Evolutionary conservation across 2,329 filamentous ascomycete species (phyloP), one percentile per base, ranked within the genome.

Genomic region (Claviceps quebecensis): DNA sequence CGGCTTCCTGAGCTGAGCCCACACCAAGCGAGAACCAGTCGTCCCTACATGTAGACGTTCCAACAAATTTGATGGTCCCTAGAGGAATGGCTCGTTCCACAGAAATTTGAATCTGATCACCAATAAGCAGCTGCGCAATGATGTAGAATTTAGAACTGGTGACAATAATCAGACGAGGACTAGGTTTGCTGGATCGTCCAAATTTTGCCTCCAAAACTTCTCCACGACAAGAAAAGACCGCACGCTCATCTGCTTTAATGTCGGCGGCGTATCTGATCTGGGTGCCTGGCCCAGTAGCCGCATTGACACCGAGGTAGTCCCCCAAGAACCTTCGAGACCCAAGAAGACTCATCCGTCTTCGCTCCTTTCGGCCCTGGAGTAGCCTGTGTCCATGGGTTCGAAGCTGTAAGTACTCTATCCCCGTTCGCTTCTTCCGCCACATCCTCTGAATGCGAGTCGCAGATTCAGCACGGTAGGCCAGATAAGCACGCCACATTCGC

Each of bases 21-120:
- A 94, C 77, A 3, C 90, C 87, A 38, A 98, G 74, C 1, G 91
- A 88, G 67, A 98, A 96, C 93, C 93, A 98, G 67, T 98, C 93
- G 60, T 98, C 93, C 56, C 87, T 87, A 54, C 86, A 71, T 16
- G 78, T 87, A 2, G 91, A 96, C 5, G 80, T 74, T 60, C 87
- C 81, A 57, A 98, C 74, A 61, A 84, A 93, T 67, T 94, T 95
- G 72, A 98, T 91, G 9, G 89, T 80, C 2, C 88, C 87, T 17
- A 97, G 71, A 0, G 89, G 82, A 55, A 97, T 81, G 0, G 86
- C 83, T 50, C 86, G 80, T 65, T 98, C 93, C 0, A 88, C 76
- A 1, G 81, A 72, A 56, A 97, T 94, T 57, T 86, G 80, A 9
- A 89, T 74, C 62, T 95, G 86, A 53, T 85, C 81, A 64, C 94